Evolutionary conservation across 768 basidiomycete genomes (phyloP), one percentile per base, ranked within the genome.

Genomic region (Amanita subjunquillea): DNA sequence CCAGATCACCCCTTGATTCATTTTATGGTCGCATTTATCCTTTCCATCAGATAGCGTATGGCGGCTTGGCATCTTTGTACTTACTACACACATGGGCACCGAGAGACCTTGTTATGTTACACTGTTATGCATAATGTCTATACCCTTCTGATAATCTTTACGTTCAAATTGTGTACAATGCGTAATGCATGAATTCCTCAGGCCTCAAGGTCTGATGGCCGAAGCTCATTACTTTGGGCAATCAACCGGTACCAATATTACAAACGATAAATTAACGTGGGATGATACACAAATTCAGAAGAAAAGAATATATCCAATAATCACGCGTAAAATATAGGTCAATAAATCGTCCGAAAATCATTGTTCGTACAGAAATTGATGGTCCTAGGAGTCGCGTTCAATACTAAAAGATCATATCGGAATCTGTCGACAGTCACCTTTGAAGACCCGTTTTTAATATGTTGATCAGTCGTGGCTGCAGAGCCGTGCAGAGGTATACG

Each of bases 381-480:
- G 38, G 8, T 40, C 22, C 50, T 30, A 27, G 17, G 32, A 17
- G 27, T n/a, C 9, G 27, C 2, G 13, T 32, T 51, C 20, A 36
- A 29, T 20, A 30, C 10, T 6, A 9, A 12, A 8, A 34, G n/a
- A 34, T 22, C 23, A 23, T 32, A 9, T 50, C 39, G 34, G 12
- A 34, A 13, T 36, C 37, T 17, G 39, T 8, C 17, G 34, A 17
- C n/a, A 52, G 60, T 48, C 55, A 67, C 66, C 55, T 64, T 62
- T 27, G 61, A 55, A 45, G 60, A 54, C 43, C 58, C 61, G 48
- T 62, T 64, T 48, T 57, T 53, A 34, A 56, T 36, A 10, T 60
- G 59, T 53, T 59, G 70, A 57, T 67, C 71, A 54, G 56, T 68
- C 56, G 60, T 57, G 58, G 63, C 66, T 22, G 57, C 55, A 23